phyloP scores from a whole-genome alignment of 2,329 filamentous ascomycete genomes.

The Hymenotorrendiella dingleyae region DNA sequence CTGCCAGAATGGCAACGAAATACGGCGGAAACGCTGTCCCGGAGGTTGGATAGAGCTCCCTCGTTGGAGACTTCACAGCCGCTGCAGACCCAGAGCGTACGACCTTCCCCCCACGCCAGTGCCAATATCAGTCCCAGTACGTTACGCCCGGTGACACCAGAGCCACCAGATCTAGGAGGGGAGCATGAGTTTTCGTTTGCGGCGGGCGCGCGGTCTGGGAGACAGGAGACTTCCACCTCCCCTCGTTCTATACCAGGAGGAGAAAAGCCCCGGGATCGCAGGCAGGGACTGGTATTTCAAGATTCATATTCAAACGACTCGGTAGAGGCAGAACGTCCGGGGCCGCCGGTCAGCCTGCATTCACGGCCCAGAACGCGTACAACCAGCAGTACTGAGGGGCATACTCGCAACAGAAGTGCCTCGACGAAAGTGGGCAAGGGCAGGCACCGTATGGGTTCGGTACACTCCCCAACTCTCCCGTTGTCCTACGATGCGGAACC shows the following conservation, averaged over 20 bases:
- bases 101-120: conserved; percentile 27
- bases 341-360: conserved; percentile 27
- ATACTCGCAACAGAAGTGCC: conserved; percentile 31
- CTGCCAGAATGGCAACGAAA: conserved; percentile 27
- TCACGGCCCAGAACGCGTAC: conserved; percentile 44
- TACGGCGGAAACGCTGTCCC: conserved; percentile 23
- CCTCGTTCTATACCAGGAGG: conserved; percentile 42
- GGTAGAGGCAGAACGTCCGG: conserved; percentile 14
- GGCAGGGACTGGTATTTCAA: conserved; percentile 57
- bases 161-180: conserved; percentile 36
- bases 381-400: conserved; percentile 34
- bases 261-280: conserved; percentile 36
- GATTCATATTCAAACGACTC: conserved; percentile 44
- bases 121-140: conserved; percentile 46
- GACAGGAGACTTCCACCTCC: conserved; percentile 33
- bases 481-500: conserved; percentile 42
- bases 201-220: conserved; percentile 12
- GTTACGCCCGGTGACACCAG: conserved; percentile 66
- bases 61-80: conserved; percentile 21
- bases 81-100: conserved; percentile 19
- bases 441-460: conserved; percentile 63
- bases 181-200: conserved; percentile 19
- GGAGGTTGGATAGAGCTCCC: conserved; percentile 22
- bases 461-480: conserved; percentile 57
- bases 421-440: conserved; percentile 36